Evolutionary conservation across 495 filamentous ascomycete genomes (phyloP).

Genomic region (Xylaria bambusicola): DNA sequence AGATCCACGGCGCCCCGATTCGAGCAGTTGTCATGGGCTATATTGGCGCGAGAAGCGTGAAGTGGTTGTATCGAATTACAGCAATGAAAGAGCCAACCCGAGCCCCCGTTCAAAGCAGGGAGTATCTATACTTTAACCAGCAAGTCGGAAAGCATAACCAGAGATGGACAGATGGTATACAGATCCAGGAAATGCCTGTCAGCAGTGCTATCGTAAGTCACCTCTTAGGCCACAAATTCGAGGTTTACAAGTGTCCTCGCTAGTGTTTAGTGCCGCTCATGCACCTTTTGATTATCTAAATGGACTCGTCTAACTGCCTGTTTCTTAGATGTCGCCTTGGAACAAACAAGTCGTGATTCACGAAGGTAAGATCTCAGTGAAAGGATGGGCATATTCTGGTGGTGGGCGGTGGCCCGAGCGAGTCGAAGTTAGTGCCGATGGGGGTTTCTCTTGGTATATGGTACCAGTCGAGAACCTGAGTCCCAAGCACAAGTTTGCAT

Average conservation of each 20-base stretch:
- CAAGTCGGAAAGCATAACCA: constrained; percentile 65
- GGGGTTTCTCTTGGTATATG: constrained; percentile 60
- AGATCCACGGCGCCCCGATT: constrained; percentile 65
- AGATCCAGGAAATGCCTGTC: constrained; percentile 68
- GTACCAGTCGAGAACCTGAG: constrained; percentile 53
- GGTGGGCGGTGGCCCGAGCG: constrained; percentile 60
- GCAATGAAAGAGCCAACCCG: constrained; percentile 46
- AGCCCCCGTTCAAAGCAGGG: constrained; percentile 50
- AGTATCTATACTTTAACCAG: constrained; percentile 61
- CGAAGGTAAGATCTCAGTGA: constrained; percentile 52
- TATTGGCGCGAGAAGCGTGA: constrained; percentile 59
- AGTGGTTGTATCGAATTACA: constrained; percentile 60
- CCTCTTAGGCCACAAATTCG: no score
- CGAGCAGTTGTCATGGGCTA: constrained; percentile 64
- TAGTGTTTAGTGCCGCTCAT: no score
- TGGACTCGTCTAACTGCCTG: no score
- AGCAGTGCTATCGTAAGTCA: constrained; percentile 50
- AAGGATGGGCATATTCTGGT: constrained; percentile 63
- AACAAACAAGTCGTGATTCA: constrained; percentile 57
- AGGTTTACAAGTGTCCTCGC: no score
- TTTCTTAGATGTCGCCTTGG: constrained; percentile 52
- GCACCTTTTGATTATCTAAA: no score
- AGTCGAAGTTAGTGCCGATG: constrained; percentile 59
- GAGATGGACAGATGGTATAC: constrained; percentile 52
- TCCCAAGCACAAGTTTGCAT: constrained; percentile 56